A percentile compares a stretch with the other conserved stretches of the same genome.
Evolutionary conservation across 768 basidiomycete species (phyloP).

Genomic region (Paxillus ammoniavirescens): DNA sequence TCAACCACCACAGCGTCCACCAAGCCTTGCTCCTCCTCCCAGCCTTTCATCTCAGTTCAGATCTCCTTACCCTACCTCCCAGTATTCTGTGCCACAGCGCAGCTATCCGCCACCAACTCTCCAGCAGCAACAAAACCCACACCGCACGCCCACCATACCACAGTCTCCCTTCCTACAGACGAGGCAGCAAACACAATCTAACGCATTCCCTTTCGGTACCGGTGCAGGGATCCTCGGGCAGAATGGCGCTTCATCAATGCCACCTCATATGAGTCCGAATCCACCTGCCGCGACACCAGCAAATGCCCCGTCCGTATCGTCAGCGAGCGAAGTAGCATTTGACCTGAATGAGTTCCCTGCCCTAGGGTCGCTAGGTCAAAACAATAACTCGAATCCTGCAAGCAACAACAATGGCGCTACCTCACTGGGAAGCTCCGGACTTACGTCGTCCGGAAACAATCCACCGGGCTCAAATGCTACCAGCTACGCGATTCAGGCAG

Average conservation of each 20-base stretch:
- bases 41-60: slow-evolving; percentile 64
- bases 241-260: slow-evolving; percentile 53
- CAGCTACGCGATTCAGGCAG: slow-evolving; percentile 83
- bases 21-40: slow-evolving; percentile 67
- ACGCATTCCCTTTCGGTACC: slow-evolving; percentile 60
- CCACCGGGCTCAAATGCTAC: slow-evolving; percentile 40
- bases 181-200: slow-evolving; percentile 43
- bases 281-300: slow-evolving; percentile 37
- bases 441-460: slow-evolving; percentile 29
- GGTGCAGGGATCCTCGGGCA: slow-evolving; percentile 46
- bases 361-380: slow-evolving; percentile 62
- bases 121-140: slow-evolving; percentile 54
- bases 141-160: slow-evolving; percentile 56
- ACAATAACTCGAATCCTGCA: slow-evolving; percentile 38
- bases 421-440: slow-evolving; percentile 19
- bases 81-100: slow-evolving; percentile 30
- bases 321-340: slow-evolving; percentile 71
- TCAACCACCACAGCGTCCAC: slow-evolving; percentile 80
- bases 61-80: slow-evolving; percentile 42
- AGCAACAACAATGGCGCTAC: slow-evolving; percentile 33
- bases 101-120: slow-evolving; percentile 40
- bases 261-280: slow-evolving; percentile 56
- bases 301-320: slow-evolving; percentile 59
- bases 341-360: slow-evolving; percentile 91
- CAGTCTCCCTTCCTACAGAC: slow-evolving; percentile 68